These are phyloP conservation scores for Datisca glomerata DNA, from an alignment of 306 rosid genomes.

Conservation along the genomic window DNA sequence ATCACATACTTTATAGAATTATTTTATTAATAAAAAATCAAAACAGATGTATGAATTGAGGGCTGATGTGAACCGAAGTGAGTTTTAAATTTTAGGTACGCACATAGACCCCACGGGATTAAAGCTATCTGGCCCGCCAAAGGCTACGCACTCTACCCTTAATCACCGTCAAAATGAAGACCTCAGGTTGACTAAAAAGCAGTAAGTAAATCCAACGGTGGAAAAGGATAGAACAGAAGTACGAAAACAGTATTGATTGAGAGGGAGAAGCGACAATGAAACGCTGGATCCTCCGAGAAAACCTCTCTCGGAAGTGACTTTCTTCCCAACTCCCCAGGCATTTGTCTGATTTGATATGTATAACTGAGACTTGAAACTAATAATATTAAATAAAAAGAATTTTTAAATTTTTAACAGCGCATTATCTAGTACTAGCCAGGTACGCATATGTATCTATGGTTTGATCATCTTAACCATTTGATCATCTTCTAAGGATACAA, in stretches of 20 bases:
- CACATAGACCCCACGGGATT: too few relatives aligned
- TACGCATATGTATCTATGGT: background rate
- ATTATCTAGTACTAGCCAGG: too few relatives aligned
- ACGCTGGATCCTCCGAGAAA: constrained; percentile 37
- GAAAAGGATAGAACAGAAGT: background rate
- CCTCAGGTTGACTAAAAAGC: background rate
- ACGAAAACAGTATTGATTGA: background rate
- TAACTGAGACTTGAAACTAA: constrained; percentile 14
- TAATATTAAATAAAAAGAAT: constrained; percentile 4
- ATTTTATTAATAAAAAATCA: too few relatives aligned
- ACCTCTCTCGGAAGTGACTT: constrained; percentile 45
- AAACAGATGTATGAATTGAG: too few relatives aligned
- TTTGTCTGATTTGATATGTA: constrained; percentile 18
- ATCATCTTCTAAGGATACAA: too few relatives aligned
- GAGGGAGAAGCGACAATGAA: constrained; percentile 10
- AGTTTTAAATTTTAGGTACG: too few relatives aligned
- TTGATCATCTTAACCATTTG: background rate
- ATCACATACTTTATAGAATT: too few relatives aligned
- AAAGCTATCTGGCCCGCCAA: too few relatives aligned
- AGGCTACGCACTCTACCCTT: too few relatives aligned
- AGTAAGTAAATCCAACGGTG: constrained; percentile 21
- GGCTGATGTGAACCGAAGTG: too few relatives aligned
- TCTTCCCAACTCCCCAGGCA: constrained; percentile 33
- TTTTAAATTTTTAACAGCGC: constrained; percentile 17
- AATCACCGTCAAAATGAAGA: too few relatives aligned